A percentile compares a stretch with the other conserved stretches of the same genome.
phyloP scores from a whole-genome alignment of 495 filamentous ascomycete species.

The Hypoxylon intermedium region DNA sequence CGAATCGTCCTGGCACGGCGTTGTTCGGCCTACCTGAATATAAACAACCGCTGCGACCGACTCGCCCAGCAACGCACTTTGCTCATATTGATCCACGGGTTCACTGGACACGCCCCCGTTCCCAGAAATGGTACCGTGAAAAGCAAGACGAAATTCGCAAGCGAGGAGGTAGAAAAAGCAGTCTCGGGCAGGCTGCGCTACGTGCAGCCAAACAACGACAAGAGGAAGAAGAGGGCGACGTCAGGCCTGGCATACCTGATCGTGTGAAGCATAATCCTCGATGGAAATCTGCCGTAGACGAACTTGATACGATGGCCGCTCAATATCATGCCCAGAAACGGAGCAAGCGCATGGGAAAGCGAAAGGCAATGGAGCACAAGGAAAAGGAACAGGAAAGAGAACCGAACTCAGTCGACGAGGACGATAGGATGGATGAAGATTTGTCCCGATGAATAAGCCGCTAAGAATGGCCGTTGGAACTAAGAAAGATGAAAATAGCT shows the following conservation, averaged over 20 bases:
- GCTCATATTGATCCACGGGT: conserved; percentile 54
- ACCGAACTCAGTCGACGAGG: too few relatives aligned
- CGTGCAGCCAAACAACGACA: conserved; percentile 40
- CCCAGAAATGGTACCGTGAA: conserved; percentile 46
- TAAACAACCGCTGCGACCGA: conserved; percentile 26
- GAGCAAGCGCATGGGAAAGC: background rate
- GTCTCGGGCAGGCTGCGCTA: conserved; percentile 49
- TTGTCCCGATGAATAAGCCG: too few relatives aligned
- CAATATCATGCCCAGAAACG: conserved; percentile 9
- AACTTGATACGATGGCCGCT: conserved; percentile 33
- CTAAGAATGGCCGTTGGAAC: too few relatives aligned
- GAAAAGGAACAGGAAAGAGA: too few relatives aligned
- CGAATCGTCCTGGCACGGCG: conserved; percentile 34
- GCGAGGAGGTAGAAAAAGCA: conserved; percentile 50
- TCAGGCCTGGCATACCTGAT: conserved; percentile 32
- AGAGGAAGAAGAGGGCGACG: conserved; percentile 38
- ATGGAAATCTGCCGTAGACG: conserved; percentile 38
- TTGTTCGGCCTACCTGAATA: conserved; percentile 24
- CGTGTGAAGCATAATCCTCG: conserved; percentile 38
- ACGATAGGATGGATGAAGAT: too few relatives aligned
- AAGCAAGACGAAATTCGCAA: conserved; percentile 54
- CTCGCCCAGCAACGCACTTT: conserved; percentile 35
- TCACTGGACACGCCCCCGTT: conserved; percentile 48
- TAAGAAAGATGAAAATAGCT: too few relatives aligned
- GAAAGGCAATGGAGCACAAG: too few relatives aligned